Percentiles rank a stretch among this genome's conserved stretches.
Conservation (phyloP, 768 basidiomycete species). For the Flagelloscypha sp. region DNA sequence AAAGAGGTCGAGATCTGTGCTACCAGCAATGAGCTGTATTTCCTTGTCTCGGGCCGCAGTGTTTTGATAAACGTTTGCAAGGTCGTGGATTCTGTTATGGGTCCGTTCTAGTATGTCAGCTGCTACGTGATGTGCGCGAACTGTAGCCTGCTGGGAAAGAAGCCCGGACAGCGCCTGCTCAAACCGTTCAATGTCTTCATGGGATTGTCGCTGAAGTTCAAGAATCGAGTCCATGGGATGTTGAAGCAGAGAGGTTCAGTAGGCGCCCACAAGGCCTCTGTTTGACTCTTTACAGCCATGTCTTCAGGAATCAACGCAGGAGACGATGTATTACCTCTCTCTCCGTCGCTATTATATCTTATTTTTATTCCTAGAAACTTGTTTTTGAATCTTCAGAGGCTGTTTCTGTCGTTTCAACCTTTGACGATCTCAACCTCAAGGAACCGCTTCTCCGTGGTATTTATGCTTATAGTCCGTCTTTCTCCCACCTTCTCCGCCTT, state of each 20-base stretch:
- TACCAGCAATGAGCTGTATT: slow-evolving; percentile 53
- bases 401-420: slow-evolving; percentile 81
- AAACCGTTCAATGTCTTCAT: slow-evolving; percentile 92
- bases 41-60: slow-evolving; percentile 64
- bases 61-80: slow-evolving; percentile 74
- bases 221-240: slow-evolving; percentile 80
- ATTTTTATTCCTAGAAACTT: slow-evolving; percentile 52
- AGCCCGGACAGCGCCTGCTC: slow-evolving; percentile 81
- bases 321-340: slow-evolving; percentile 59
- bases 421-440: slow-evolving; percentile 87
- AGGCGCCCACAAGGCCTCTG: slow-evolving; percentile 6
- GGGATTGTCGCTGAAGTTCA: slow-evolving; percentile 90
- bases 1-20: slow-evolving; percentile 91
- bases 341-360: slow-evolving; percentile 6
- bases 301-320: slow-evolving; percentile 77
- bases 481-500: slow-evolving; percentile 2
- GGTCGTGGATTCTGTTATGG: slow-evolving; percentile 51
- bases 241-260: slow-evolving; percentile 6
- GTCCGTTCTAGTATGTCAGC: slow-evolving; percentile 86
- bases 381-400: slow-evolving; percentile 94
- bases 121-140: too few relatives aligned
- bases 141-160: too few relatives aligned
- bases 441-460: slow-evolving; percentile 93
- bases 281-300: too few relatives aligned
- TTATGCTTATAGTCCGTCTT: slow-evolving; percentile 87